Evolutionary conservation across 225 moss, liverwort and hornwort species (phyloP).

Genomic region (Bryoerythrophyllum caledonicum): DNA sequence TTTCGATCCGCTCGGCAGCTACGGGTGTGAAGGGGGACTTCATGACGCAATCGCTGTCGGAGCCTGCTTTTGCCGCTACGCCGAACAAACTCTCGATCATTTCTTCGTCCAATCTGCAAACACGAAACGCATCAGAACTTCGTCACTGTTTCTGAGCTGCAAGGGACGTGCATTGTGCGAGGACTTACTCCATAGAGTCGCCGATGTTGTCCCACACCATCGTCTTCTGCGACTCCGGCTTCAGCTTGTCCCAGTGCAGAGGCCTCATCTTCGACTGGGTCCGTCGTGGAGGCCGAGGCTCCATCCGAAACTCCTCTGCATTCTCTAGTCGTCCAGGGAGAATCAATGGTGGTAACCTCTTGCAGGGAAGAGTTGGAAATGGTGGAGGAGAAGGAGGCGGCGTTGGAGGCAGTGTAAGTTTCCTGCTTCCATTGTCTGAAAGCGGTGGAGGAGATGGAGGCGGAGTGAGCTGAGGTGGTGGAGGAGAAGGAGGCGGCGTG

Average conservation of each 20-base stretch:
- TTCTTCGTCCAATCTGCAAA: slow-evolving; percentile 66
- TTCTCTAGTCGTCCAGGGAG: slow-evolving; percentile 18
- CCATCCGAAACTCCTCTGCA: neutral
- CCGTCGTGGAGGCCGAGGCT: slow-evolving; percentile 25
- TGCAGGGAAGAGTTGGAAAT: neutral
- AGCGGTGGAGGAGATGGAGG: slow-evolving; percentile 38
- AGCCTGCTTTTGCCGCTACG: slow-evolving; percentile 25
- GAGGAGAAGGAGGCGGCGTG: slow-evolving; percentile 19
- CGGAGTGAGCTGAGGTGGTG: slow-evolving; percentile 11
- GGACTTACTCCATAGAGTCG: slow-evolving; percentile 72
- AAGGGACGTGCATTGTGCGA: neutral
- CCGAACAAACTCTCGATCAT: slow-evolving; percentile 74
- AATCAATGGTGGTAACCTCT: slow-evolving; percentile 25
- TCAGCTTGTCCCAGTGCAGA: slow-evolving; percentile 75
- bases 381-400: slow-evolving; percentile 47
- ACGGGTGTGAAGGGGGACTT: slow-evolving; percentile 2
- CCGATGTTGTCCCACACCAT: slow-evolving; percentile 81
- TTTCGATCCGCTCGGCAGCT: slow-evolving; percentile 23
- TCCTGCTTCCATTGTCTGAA: neutral
- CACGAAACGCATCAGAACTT: neutral
- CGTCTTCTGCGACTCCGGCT: slow-evolving; percentile 45
- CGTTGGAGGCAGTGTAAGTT: slow-evolving; percentile 32
- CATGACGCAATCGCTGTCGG: slow-evolving; percentile 29
- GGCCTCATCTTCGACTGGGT: slow-evolving; percentile 58
- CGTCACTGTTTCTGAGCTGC: neutral